These are phyloP conservation scores for Calonectria pauciramosa DNA, from an alignment of 2,329 filamentous ascomycete genomes.

Conservation along the genomic window DNA sequence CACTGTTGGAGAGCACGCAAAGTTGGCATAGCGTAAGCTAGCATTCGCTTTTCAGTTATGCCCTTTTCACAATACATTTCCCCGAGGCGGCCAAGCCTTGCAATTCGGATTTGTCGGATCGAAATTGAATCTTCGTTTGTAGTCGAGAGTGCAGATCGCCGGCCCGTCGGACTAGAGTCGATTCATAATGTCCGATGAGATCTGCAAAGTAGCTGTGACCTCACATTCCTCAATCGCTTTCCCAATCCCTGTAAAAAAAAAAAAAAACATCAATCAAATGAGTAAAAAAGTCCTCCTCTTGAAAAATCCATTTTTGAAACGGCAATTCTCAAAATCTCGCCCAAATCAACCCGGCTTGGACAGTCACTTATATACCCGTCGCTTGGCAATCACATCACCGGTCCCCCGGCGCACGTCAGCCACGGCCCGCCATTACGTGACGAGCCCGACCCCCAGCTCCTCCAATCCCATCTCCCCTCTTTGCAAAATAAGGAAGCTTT, in stretches of 20 bases:
- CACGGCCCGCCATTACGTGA: slow-evolving; percentile 17
- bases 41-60: not conserved
- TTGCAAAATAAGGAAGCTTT: slow-evolving; percentile 9
- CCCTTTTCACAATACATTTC: not conserved
- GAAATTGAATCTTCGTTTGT: not conserved
- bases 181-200: not conserved
- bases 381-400: not conserved
- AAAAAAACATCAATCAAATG: not conserved
- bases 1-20: not conserved
- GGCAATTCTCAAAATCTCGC: not conserved
- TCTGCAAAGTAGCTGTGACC: not conserved
- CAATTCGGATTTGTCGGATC: not conserved
- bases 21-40: not conserved
- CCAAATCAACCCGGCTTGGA: not conserved
- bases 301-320: not conserved
- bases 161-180: not conserved
- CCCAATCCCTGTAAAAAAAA: not conserved
- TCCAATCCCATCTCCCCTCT: not conserved
- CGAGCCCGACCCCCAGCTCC: not conserved
- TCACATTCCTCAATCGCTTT: not conserved
- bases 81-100: not conserved
- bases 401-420: slow-evolving; percentile 25
- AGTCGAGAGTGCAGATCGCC: not conserved
- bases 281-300: not conserved
- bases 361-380: not conserved